A percentile compares a stretch with the other conserved stretches of the same genome.
phyloP scores from a whole-genome alignment of 495 filamentous ascomycete species.

The Chaetomidium leptoderma region DNA sequence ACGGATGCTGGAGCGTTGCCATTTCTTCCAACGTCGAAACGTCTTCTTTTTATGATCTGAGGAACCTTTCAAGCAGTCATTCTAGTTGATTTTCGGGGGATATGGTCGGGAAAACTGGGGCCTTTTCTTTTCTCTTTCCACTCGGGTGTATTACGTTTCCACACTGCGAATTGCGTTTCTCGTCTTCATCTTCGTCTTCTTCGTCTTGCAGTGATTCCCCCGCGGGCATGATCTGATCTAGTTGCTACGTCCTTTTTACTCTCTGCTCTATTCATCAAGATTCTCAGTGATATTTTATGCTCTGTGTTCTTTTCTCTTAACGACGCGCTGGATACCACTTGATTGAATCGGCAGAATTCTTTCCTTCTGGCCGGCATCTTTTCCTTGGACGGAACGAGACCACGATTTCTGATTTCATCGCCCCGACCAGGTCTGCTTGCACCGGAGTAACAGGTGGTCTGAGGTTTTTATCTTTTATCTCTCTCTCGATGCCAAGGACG shows the following conservation, averaged over 20 bases:
- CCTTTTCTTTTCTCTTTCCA: slow-evolving; percentile 23
- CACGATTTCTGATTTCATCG: slow-evolving; percentile 23
- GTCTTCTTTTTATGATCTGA: slow-evolving; percentile 18
- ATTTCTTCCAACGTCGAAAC: slow-evolving; percentile 10
- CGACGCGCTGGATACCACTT: slow-evolving; percentile 30
- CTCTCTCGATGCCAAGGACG: neutral
- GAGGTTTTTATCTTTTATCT: slow-evolving; percentile 5
- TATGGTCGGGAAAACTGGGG: slow-evolving; percentile 22
- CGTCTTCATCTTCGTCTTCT: slow-evolving; percentile 15
- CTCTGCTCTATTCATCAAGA: slow-evolving; percentile 19
- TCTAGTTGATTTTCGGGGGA: slow-evolving; percentile 22
- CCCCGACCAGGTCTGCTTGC: neutral
- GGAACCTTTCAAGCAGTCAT: slow-evolving; percentile 19
- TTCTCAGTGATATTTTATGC: slow-evolving; percentile 30
- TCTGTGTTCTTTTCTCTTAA: slow-evolving; percentile 18
- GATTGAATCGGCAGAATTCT: slow-evolving; percentile 16
- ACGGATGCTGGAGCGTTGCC: slow-evolving; percentile 7
- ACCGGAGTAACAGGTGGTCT: neutral
- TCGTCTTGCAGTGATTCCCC: slow-evolving; percentile 25
- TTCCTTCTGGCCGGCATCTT: slow-evolving; percentile 12
- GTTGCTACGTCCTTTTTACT: slow-evolving; percentile 22
- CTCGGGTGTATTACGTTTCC: slow-evolving; percentile 25
- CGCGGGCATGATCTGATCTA: slow-evolving; percentile 20
- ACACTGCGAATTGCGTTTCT: slow-evolving; percentile 11
- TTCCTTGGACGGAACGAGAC: slow-evolving; percentile 14